These are phyloP conservation scores for Suhomyces coccinellae DNA, from an alignment of 1,139 yeast species.

Conservation along the genomic window DNA sequence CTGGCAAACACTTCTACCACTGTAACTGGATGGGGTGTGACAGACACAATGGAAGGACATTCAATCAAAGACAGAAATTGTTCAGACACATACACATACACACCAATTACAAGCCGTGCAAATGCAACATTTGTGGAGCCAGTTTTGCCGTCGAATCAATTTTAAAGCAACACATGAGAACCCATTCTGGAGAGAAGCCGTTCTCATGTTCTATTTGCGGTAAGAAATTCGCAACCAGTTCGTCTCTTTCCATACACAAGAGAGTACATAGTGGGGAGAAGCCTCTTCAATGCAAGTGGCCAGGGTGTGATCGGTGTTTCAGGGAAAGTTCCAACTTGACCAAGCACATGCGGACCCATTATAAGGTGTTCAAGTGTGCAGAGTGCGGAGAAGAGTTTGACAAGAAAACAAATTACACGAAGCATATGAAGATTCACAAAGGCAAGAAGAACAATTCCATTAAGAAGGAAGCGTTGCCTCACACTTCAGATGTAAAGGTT, in stretches of 20 bases:
- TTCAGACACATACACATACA: conserved; percentile 86
- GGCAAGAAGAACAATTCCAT: not conserved
- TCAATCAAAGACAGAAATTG: conserved; percentile 82
- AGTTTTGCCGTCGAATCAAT: conserved; percentile 67
- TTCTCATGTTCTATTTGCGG: conserved; percentile 49
- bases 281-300: conserved; percentile 77
- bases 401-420: conserved; percentile 38
- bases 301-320: conserved; percentile 81
- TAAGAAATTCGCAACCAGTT: conserved; percentile 54
- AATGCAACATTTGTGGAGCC: conserved; percentile 67
- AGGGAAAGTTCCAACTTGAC: conserved; percentile 87
- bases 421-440: conserved; percentile 37
- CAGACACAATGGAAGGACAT: conserved; percentile 58
- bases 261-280: conserved; percentile 64
- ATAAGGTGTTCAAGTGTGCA: conserved; percentile 50
- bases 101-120: conserved; percentile 77
- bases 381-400: conserved; percentile 55
- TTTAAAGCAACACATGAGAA: conserved; percentile 73
- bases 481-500: not conserved
- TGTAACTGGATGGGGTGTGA: conserved; percentile 83
- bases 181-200: conserved; percentile 83
- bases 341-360: conserved; percentile 79
- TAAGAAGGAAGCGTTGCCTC: not conserved
- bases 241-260: conserved; percentile 54
- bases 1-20: conserved; percentile 66